Percentiles rank a stretch among this genome's conserved stretches.
Conservation (phyloP, 2,329 filamentous ascomycete species). For the Neopestalotiopsis rosae region DNA sequence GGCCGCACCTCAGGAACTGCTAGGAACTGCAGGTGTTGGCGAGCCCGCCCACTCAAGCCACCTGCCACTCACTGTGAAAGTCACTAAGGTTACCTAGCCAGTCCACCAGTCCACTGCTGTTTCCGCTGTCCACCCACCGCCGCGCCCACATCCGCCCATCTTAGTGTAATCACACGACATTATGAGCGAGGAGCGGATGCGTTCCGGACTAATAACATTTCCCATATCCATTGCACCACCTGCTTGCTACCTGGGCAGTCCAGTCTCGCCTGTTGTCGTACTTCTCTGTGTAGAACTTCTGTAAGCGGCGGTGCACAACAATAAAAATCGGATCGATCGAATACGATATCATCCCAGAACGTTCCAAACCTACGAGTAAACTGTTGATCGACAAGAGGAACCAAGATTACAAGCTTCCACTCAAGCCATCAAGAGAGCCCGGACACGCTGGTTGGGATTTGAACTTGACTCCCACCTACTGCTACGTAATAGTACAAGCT, state of each 20-base stretch:
- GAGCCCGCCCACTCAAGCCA: no score
- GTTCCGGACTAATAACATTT: not conserved
- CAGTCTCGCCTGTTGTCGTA: not conserved
- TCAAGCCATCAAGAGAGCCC: not conserved
- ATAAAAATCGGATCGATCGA: not conserved
- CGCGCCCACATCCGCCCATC: not conserved
- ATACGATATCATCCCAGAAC: not conserved
- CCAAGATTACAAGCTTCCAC: not conserved
- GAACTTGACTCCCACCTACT: not conserved
- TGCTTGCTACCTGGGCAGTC: no score
- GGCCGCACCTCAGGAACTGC: not conserved
- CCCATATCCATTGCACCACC: not conserved
- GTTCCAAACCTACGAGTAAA: not conserved
- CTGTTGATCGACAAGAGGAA: not conserved
- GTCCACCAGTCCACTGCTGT: no score
- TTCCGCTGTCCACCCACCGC: not conserved
- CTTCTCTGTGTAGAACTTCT: not conserved
- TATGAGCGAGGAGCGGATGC: not conserved
- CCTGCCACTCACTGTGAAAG: no score
- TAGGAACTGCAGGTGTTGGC: not conserved
- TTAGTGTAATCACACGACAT: not conserved
- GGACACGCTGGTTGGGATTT: not conserved
- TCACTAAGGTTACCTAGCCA: no score
- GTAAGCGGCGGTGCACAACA: not conserved
- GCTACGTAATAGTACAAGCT: not conserved